phyloP scores from a whole-genome alignment of 2,329 filamentous ascomycete genomes.

The Pyricularia pennisetigena region DNA sequence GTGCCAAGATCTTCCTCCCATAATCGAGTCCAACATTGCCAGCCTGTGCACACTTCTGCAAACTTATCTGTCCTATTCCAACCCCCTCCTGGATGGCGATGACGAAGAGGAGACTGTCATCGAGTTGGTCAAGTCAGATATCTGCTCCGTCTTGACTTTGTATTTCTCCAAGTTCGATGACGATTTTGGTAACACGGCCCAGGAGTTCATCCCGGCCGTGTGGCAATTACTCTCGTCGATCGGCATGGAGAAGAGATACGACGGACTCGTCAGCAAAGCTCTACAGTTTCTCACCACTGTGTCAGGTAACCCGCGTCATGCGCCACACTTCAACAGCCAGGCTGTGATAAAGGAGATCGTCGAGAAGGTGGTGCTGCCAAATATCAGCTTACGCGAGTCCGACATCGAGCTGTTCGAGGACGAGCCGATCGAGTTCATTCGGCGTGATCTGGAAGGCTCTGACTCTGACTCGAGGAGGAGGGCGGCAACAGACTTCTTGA shows the following conservation, averaged over 20 bases:
- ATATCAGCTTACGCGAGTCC: constrained; percentile 82
- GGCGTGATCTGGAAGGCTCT: constrained; percentile 88
- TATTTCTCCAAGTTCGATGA: constrained; percentile 95
- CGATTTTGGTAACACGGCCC: constrained; percentile 70
- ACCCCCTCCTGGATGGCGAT: constrained; percentile 69
- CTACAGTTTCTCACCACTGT: constrained; percentile 91
- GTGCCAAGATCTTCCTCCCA: constrained; percentile 90
- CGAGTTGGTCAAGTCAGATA: constrained; percentile 84
- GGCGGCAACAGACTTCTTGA: constrained; percentile 89
- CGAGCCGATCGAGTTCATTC: constrained; percentile 96
- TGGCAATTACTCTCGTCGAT: constrained; percentile 87
- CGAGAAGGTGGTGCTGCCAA: constrained; percentile 91
- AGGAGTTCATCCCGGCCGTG: constrained; percentile 70
- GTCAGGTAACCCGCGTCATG: constrained; percentile 67
- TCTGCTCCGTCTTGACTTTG: constrained; percentile 82
- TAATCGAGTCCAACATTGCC: constrained; percentile 82
- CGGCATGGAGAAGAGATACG: constrained; percentile 83
- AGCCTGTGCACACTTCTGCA: constrained; percentile 72
- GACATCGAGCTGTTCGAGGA: constrained; percentile 96
- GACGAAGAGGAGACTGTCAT: constrained; percentile 86
- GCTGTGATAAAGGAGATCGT: constrained; percentile 75
- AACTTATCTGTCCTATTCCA: constrained; percentile 89
- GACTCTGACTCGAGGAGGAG: constrained; percentile 88
- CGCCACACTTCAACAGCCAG: constrained; percentile 75
- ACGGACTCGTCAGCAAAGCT: constrained; percentile 87